A percentile compares a stretch with the other conserved stretches of the same genome.
These are phyloP conservation scores for Aspergillus avenaceus DNA, from an alignment of 495 filamentous ascomycete species.

Conservation along the genomic window DNA sequence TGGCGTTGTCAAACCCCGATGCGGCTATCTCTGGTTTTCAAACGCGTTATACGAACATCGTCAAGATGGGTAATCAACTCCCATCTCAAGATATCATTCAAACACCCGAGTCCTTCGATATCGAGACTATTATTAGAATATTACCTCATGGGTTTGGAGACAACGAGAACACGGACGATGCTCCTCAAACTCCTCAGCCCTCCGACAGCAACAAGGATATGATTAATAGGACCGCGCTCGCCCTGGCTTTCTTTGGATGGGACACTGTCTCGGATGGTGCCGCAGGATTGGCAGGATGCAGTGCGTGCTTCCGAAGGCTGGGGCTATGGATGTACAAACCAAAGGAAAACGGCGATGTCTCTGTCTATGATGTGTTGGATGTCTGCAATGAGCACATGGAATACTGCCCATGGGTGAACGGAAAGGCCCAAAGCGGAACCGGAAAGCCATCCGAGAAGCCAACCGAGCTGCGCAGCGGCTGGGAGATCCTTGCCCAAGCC, in stretches of 20 bases:
- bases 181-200: constrained; percentile 4
- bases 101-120: constrained; percentile 37
- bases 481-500: constrained; percentile 41
- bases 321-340: constrained; percentile 91
- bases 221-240: constrained; percentile 63
- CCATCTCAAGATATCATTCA: constrained; percentile 46
- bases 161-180: constrained; percentile 13
- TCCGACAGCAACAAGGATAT: constrained; percentile 8
- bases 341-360: constrained; percentile 49
- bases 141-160: constrained; percentile 29
- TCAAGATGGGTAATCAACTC: constrained; percentile 46
- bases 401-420: constrained; percentile 77
- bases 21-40: constrained; percentile 52
- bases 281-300: constrained; percentile 69
- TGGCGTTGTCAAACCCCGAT: constrained; percentile 54
- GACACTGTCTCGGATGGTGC: constrained; percentile 61
- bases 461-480: constrained; percentile 37
- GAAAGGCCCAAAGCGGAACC: constrained; percentile 50
- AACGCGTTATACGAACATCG: constrained; percentile 55
- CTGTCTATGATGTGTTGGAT: constrained; percentile 60
- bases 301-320: constrained; percentile 80
- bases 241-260: constrained; percentile 85
- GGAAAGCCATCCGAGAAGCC: constrained; percentile 28
- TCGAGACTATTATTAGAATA: constrained; percentile 27
- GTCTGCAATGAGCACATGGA: constrained; percentile 67